Evolutionary conservation across 176 grass and related monocot genomes (phyloP), one percentile per base, ranked within the genome.

Genomic region (Cenchrus americanus): DNA sequence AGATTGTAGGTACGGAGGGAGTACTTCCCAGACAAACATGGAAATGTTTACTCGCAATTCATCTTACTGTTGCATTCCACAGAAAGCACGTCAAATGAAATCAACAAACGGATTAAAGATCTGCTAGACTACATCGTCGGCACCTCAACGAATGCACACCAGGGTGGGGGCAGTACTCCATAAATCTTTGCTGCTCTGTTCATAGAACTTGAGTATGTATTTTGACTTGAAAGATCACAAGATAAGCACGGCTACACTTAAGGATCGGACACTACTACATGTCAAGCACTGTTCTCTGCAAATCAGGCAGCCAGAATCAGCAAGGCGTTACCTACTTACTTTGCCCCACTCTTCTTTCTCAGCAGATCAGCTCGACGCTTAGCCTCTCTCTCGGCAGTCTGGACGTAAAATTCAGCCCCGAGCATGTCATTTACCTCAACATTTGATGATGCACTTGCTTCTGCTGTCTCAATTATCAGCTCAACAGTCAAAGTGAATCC

Each of bases 401-500:
- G 91, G 24, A 99, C 93, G 72, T 86, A 90, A 69, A 99, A 99
- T 43, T 96, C 93, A 10, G 89, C 89, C 6, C 91, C 93, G 24
- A 99, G 91, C 85, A 99, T 96, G 75, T 90, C 89, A 34, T 89
- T 89, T 73, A 99, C 87, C 53, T 85, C 78, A 14, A 90, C 52
- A 72, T 90, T 92, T 49, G 85, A 90, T 19, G 83, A 83, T 14
- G 63, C 46, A 71, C 91, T 89, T 42, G 87, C 93, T 77, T 99
- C 89, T 1, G 85, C 89, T 0, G 86, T 96, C 46, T 94, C 86
- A 0, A 74, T 80, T 62, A 99, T 86, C n/a, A 87, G 52, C 79
- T 99, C 89, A 1, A 90, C 41, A 0, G 87, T 99, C 69, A 96
- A 84, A 41, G 81, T 95, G 87, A 99, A 99, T 24, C 93, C 93